Conservation (phyloP, 495 filamentous ascomycete genomes). For the Paragyromitra xinjiangensis region DNA sequence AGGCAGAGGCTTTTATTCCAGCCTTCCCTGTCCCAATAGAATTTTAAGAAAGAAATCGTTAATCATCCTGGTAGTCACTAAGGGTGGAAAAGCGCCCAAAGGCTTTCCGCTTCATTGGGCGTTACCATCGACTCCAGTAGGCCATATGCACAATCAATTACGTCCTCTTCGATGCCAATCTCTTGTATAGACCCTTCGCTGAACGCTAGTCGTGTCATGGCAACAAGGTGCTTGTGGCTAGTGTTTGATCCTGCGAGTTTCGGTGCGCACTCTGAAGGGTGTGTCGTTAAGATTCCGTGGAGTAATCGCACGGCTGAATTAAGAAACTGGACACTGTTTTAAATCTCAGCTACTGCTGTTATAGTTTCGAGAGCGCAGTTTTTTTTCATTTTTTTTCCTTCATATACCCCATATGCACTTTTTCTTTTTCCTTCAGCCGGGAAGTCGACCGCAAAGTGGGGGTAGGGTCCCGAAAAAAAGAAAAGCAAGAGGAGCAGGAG, state of each 20-base stretch:
- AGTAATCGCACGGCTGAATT: conserved; percentile 71
- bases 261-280: conserved; percentile 63
- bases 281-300: conserved; percentile 66
- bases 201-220: conserved; percentile 73
- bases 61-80: neutral
- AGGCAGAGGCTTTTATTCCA: neutral
- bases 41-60: neutral
- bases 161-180: conserved; percentile 72
- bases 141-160: conserved; percentile 70
- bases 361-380: neutral
- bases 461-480: neutral
- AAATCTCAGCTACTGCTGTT: conserved; percentile 16
- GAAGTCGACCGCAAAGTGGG: conserved; percentile 2
- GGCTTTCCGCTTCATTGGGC: conserved; percentile 74
- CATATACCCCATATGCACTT: conserved; percentile 11
- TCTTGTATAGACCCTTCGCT: conserved; percentile 70
- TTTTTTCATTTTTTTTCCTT: neutral
- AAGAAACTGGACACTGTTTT: conserved; percentile 62
- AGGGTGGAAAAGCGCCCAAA: conserved; percentile 65
- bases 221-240: conserved; percentile 70
- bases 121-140: conserved; percentile 72
- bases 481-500: conserved; percentile 26
- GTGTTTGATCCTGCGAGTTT: conserved; percentile 67
- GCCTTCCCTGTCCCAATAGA: neutral
- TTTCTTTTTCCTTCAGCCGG: conserved; percentile 18